These are phyloP conservation scores for Lodderomyces metapsilosis DNA, from an alignment of 1,139 yeast genomes.

Conservation along the genomic window DNA sequence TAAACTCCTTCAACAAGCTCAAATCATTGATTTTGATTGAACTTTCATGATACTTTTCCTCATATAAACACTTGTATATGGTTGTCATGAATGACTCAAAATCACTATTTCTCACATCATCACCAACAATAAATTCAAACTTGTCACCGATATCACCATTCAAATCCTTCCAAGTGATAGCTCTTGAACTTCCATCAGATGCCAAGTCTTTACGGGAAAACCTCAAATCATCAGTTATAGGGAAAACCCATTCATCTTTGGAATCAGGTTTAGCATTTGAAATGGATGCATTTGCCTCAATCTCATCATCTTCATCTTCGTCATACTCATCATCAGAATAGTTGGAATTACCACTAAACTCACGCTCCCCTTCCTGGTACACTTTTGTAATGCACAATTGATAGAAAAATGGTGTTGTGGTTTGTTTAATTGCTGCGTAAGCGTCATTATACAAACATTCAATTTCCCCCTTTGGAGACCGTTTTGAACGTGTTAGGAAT, in stretches of 20 bases:
- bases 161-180: conserved; percentile 77
- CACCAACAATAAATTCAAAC: conserved; percentile 77
- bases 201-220: conserved; percentile 35
- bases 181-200: conserved; percentile 26
- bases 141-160: conserved; percentile 86
- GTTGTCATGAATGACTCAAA: conserved; percentile 65
- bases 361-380: conserved; percentile 63
- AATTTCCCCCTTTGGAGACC: conserved; percentile 80
- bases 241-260: conserved; percentile 65
- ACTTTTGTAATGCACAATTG: conserved; percentile 73
- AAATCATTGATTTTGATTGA: conserved; percentile 45
- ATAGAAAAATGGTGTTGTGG: conserved; percentile 64
- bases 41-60: conserved; percentile 63
- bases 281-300: conserved; percentile 23
- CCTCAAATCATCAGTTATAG: conserved; percentile 61
- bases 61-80: conserved; percentile 70
- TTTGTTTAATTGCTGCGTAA: conserved; percentile 65
- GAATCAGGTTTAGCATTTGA: conserved; percentile 7
- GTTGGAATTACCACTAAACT: conserved; percentile 27
- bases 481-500: conserved; percentile 67
- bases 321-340: conserved; percentile 54
- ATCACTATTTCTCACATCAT: conserved; percentile 53
- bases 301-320: conserved; percentile 53
- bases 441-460: conserved; percentile 88
- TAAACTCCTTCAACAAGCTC: conserved; percentile 57